phyloP scores from a whole-genome alignment of 768 basidiomycete species.

The Pisolithus albus region DNA sequence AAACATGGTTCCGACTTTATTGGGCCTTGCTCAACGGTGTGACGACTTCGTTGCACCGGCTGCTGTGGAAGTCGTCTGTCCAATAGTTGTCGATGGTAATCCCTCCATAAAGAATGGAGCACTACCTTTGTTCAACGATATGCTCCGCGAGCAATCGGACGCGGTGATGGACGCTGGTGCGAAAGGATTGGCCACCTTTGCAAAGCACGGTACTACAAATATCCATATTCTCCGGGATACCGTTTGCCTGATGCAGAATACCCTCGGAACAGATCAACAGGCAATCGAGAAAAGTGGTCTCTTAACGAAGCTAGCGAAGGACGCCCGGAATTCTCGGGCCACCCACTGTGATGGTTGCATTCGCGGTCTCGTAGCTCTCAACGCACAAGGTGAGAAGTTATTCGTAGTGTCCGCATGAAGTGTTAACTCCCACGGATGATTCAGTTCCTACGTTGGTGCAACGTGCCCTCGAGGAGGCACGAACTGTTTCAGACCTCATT shows the following conservation, averaged over 20 bases:
- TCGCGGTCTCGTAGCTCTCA: slow-evolving; percentile 11
- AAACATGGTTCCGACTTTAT: slow-evolving; percentile 7
- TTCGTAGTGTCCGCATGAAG: neutral
- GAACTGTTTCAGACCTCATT: slow-evolving; percentile 14
- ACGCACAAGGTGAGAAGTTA: slow-evolving; percentile 4
- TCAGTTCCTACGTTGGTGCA: slow-evolving; percentile 6
- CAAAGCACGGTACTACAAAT: slow-evolving; percentile 11
- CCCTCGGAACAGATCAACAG: neutral
- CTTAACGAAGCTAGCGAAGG: slow-evolving; percentile 12
- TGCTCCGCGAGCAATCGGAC: slow-evolving; percentile 16
- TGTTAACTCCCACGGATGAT: neutral
- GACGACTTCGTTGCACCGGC: slow-evolving; percentile 27
- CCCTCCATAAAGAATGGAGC: slow-evolving; percentile 8
- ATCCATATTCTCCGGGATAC: neutral
- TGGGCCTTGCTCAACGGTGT: slow-evolving; percentile 13
- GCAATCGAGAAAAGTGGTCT: slow-evolving; percentile 4
- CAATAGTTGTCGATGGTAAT: slow-evolving; percentile 19
- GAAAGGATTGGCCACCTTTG: slow-evolving; percentile 11
- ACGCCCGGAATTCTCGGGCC: slow-evolving; percentile 1
- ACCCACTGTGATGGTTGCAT: slow-evolving; percentile 15
- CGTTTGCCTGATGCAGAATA: neutral
- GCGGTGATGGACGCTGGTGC: slow-evolving; percentile 12
- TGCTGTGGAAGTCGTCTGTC: slow-evolving; percentile 20
- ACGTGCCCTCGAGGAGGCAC: slow-evolving; percentile 9
- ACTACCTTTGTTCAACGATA: slow-evolving; percentile 13